These are phyloP conservation scores for Rhizophora apiculata DNA, from an alignment of 345 rosid genomes.

Conservation along the genomic window DNA sequence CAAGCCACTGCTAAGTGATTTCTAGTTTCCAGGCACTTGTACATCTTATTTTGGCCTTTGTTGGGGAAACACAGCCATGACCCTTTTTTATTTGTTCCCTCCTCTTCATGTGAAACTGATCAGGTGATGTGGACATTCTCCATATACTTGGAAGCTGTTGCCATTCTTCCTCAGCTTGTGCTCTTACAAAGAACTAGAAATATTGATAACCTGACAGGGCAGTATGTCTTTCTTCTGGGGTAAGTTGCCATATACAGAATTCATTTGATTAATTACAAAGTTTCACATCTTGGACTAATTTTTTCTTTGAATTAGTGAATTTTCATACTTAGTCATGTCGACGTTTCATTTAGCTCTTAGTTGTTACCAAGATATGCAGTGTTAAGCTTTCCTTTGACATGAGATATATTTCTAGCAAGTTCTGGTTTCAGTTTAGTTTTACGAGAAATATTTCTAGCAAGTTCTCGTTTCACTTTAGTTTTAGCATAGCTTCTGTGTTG, in stretches of 20 bases:
- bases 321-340: too few relatives aligned
- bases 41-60: not conserved
- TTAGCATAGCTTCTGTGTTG: too few relatives aligned
- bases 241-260: constrained; percentile 11
- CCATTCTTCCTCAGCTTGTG: constrained; percentile 51
- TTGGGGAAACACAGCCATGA: not conserved
- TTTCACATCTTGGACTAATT: too few relatives aligned
- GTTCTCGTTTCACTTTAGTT: too few relatives aligned
- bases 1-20: not conserved
- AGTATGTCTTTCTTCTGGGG: constrained; percentile 55
- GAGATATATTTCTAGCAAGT: too few relatives aligned
- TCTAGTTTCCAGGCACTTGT: not conserved
- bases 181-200: constrained; percentile 48
- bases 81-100: not conserved
- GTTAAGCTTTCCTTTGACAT: too few relatives aligned
- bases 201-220: constrained; percentile 49
- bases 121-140: constrained; percentile 54
- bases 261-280: too few relatives aligned
- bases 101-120: not conserved
- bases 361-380: too few relatives aligned
- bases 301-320: too few relatives aligned
- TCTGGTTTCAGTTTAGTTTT: too few relatives aligned
- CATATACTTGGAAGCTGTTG: constrained; percentile 52
- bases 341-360: too few relatives aligned
- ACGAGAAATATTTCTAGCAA: too few relatives aligned